Base-by-base conservation (phyloP, 2,329 filamentous ascomycete species). In the Laburnicola sp. region DNA sequence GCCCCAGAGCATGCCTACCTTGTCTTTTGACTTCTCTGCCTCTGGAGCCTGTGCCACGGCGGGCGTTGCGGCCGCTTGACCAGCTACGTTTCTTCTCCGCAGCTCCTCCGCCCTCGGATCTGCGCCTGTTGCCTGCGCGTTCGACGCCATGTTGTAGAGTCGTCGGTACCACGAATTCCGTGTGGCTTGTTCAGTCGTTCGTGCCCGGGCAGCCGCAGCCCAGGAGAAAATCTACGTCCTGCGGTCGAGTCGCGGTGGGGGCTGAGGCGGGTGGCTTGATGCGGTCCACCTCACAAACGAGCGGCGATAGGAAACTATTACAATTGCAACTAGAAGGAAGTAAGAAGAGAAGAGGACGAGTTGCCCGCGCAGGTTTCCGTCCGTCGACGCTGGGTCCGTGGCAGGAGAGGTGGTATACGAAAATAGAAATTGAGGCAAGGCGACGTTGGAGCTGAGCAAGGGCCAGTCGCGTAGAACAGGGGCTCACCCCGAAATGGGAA, bases 1-100 rank as follows among this genome's bases (percentile, higher is more conserved):
- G 36, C 28, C 16, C 27, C 11, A 41, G 8, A 41, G n/a, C n/a
- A n/a, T 37, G 42, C 64, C 41, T 66, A 78, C 76, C 75, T 79
- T 76, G 52, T 77, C 65, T 65, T 78, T 78, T 10, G 70, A 74
- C 70, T 79, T 79, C 65, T 78, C 74, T 45, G 72, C 65, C 45
- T 69, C 59, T 54, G 63, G 73, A 55, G 66, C 58, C 44, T 57
- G 56, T 54, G 59, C 58, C 40, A 65, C 69, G 41, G 70, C 67
- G 16, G 66, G 60, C 38, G 64, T 45, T 46, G 65, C 50, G 37
- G 49, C 38, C 30, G 50, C 48, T 55, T 66, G 64, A 44, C 59
- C 57, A 48, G 70, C 61, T 21, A 76, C 72, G 66, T 76, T 76
- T 65, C 77, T 75, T 60, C 74, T 75, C 65, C 75, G 70, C 61